Evolutionary conservation across 352 stramenopile species (phyloP).

Genomic region (Globisporangium recalcitrans): DNA sequence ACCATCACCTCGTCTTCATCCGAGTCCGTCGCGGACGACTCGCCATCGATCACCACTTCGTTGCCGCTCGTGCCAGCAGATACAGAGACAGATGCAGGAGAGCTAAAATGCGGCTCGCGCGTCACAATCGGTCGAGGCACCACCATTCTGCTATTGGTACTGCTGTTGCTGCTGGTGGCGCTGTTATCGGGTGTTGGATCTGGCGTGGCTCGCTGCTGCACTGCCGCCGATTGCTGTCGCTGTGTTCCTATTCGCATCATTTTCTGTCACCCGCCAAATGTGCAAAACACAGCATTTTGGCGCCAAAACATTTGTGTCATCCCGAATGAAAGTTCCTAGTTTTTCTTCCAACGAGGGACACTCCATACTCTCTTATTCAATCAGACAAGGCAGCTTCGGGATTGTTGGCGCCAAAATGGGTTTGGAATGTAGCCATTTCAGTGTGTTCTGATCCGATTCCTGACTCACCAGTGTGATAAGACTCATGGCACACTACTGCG

Average conservation of each 20-base stretch:
- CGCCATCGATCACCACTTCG: conserved; percentile 71
- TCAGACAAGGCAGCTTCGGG: too few relatives aligned
- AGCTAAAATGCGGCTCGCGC: neutral
- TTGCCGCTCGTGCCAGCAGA: conserved; percentile 13
- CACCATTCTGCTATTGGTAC: too few relatives aligned
- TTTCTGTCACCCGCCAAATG: neutral
- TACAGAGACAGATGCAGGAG: neutral
- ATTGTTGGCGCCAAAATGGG: too few relatives aligned
- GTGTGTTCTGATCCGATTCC: too few relatives aligned
- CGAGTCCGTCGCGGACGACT: conserved; percentile 45
- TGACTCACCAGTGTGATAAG: too few relatives aligned
- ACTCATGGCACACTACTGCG: too few relatives aligned
- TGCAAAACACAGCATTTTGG: neutral
- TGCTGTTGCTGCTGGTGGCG: neutral
- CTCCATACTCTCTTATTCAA: too few relatives aligned
- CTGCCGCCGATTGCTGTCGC: neutral
- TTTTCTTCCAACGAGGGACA: too few relatives aligned
- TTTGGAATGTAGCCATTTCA: too few relatives aligned
- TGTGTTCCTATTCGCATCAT: conserved; percentile 4
- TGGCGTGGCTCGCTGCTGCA: neutral
- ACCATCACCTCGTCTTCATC: conserved; percentile 53
- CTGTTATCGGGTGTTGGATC: neutral
- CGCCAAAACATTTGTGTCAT: too few relatives aligned
- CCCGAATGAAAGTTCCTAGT: too few relatives aligned
- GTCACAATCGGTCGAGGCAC: neutral